Base-by-base conservation (phyloP, 768 basidiomycete genomes). In the Serendipita sp. region DNA sequence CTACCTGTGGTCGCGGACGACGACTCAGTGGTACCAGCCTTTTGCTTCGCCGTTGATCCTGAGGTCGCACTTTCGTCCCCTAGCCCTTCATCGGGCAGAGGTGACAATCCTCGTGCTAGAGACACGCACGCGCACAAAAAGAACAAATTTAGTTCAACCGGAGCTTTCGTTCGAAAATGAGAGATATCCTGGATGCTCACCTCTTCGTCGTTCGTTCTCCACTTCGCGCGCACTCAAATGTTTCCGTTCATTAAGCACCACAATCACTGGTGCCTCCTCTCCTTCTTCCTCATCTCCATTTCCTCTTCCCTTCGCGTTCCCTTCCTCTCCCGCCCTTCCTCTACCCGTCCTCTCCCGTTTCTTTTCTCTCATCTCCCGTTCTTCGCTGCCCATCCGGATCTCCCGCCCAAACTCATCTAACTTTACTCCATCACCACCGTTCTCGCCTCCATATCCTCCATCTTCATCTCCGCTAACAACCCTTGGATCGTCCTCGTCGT, bases 251-350 rank as follows among this genome's bases (percentile, higher is more conserved):
- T 81, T 90, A 66, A 96, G 71, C 7, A 95, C 92, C 2, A 96
- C 90, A 5, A 96, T 82, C 69, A 90, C 88, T 2, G 92, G 92
- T 66, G 80, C 84, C 72, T 94, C 92, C 68, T 92, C 91, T 0
- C 71, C 80, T 3, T 76, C 75, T 63, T 83, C 84, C 63, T 90
- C 88, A 60, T 84, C 83, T 13, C 80, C 86, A 66, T 85, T n/a
- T 9, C 45, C 28, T n/a, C n/a, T n/a, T n/a, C n/a, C n/a, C n/a
- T n/a, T n/a, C n/a, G n/a, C n/a, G n/a, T n/a, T 20, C 9, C 53
- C 53, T 58, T 28, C 53, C 30, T 4, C 17, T 31, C 20, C 17
- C 53, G 22, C 28, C n/a, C 11, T 28, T 11, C 17, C 31, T 31
- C 53, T 11, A 11, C 53, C 11, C 24, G 22, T 58, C 53, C 20